phyloP scores from a whole-genome alignment of 2,329 filamentous ascomycete genomes.

The Biscogniauxia marginata region DNA sequence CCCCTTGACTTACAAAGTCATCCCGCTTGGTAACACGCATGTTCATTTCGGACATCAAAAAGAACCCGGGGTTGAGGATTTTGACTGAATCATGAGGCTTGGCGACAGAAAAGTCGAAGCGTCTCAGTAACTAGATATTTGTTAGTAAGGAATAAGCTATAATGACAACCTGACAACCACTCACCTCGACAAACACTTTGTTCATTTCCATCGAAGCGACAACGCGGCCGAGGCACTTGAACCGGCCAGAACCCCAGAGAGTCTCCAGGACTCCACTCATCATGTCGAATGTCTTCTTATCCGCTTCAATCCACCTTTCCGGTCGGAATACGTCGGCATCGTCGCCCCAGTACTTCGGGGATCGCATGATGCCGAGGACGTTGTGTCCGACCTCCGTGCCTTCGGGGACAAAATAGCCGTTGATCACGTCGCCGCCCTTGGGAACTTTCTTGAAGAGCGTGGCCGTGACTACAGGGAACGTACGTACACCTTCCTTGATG shows the following conservation, averaged over 20 bases:
- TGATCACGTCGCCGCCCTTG: constrained; percentile 23
- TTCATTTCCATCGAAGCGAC: constrained; percentile 42
- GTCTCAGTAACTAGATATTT: constrained; percentile 15
- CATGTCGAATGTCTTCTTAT: constrained; percentile 25
- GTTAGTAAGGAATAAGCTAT: not conserved
- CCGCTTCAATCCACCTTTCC: constrained; percentile 42
- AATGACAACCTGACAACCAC: not conserved
- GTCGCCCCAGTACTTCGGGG: not conserved
- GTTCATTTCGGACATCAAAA: constrained; percentile 19
- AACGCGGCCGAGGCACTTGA: constrained; percentile 39
- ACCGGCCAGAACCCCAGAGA: constrained; percentile 39
- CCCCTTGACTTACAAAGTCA: not conserved
- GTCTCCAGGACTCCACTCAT: constrained; percentile 36
- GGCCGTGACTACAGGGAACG: constrained; percentile 30
- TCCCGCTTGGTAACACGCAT: constrained; percentile 19
- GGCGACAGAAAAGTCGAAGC: constrained; percentile 21
- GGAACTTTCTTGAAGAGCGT: constrained; percentile 27
- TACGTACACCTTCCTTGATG: constrained; percentile 36
- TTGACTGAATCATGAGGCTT: constrained; percentile 15
- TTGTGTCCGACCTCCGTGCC: not conserved
- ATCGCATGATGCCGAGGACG: not conserved
- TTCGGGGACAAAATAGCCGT: not conserved
- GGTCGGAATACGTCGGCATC: constrained; percentile 35
- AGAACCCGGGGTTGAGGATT: constrained; percentile 20
- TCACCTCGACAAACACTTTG: constrained; percentile 41